Percentiles rank a stretch among this genome's conserved stretches.
phyloP scores from a whole-genome alignment of 2,329 filamentous ascomycete species.

The Xylaria sp. region DNA sequence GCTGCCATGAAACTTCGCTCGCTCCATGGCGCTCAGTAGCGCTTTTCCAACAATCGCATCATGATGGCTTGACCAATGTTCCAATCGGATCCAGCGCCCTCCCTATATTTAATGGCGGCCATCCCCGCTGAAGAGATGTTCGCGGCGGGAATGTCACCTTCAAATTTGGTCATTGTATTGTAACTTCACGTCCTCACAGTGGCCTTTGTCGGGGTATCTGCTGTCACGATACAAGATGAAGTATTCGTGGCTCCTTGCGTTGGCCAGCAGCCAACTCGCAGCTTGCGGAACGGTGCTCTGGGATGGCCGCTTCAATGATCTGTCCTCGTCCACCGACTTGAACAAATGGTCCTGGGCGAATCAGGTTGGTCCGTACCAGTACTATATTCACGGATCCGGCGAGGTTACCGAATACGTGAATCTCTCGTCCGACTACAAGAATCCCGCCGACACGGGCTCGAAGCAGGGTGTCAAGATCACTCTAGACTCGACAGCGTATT shows the following conservation, averaged over 20 bases:
- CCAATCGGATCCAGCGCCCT: not conserved
- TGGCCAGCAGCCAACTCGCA: constrained; percentile 44
- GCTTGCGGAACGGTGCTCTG: constrained; percentile 62
- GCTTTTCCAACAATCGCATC: not conserved
- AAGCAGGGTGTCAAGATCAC: constrained; percentile 75
- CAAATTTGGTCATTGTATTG: not conserved
- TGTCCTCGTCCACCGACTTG: constrained; percentile 62
- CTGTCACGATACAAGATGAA: constrained; percentile 37
- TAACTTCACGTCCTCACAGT: not conserved
- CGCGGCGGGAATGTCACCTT: not conserved
- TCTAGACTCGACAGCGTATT: constrained; percentile 71
- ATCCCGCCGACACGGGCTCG: constrained; percentile 69
- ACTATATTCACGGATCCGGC: constrained; percentile 76
- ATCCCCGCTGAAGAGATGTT: not conserved
- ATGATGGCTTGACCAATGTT: constrained; percentile 8
- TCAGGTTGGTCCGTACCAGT: constrained; percentile 72
- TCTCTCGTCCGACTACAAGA: constrained; percentile 69
- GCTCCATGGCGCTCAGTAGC: not conserved
- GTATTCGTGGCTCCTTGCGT: constrained; percentile 37
- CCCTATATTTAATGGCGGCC: not conserved
- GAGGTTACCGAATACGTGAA: constrained; percentile 69
- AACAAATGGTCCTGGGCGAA: constrained; percentile 71
- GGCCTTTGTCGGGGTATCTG: not conserved
- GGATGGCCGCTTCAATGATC: constrained; percentile 69
- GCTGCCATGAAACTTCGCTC: not conserved